Conservation (phyloP, 2,329 filamentous ascomycete species). For the Scedosporium boydii region DNA sequence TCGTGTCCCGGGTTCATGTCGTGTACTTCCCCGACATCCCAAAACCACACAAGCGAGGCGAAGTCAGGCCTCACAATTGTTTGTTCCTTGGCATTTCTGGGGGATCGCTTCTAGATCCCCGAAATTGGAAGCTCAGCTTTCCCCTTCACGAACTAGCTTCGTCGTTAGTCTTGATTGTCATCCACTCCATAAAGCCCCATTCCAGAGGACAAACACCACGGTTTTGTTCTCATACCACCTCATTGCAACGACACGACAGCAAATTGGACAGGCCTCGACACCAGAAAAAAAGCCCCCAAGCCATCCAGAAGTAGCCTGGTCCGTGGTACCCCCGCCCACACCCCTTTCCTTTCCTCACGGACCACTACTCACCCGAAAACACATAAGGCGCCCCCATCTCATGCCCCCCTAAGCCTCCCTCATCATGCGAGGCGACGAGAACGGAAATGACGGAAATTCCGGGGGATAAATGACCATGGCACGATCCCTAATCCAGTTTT, state of each 20-base stretch:
- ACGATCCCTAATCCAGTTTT: not conserved
- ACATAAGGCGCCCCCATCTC: not conserved
- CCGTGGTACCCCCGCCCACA: not conserved
- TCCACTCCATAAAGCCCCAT: not conserved
- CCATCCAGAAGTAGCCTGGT: not conserved
- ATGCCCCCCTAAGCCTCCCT: not conserved
- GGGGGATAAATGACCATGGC: not conserved
- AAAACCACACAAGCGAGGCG: not conserved
- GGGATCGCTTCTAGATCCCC: not conserved
- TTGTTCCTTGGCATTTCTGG: not conserved
- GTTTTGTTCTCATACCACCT: not conserved
- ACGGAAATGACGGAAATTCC: not conserved
- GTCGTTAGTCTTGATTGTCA: not conserved
- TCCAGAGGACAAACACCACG: no score
- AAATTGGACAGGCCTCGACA: not conserved
- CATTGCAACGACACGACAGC: not conserved
- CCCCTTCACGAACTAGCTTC: not conserved
- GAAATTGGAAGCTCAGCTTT: not conserved
- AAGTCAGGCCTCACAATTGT: not conserved
- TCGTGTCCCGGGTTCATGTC: not conserved
- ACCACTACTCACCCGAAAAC: not conserved
- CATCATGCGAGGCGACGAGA: constrained; percentile 2
- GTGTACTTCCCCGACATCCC: not conserved
- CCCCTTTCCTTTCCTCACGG: not conserved
- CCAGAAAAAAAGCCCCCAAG: not conserved